Evolutionary conservation across 352 stramenopile species (phyloP), one percentile per base, ranked within the genome.

Genomic region (Pythium scleroteichum): DNA sequence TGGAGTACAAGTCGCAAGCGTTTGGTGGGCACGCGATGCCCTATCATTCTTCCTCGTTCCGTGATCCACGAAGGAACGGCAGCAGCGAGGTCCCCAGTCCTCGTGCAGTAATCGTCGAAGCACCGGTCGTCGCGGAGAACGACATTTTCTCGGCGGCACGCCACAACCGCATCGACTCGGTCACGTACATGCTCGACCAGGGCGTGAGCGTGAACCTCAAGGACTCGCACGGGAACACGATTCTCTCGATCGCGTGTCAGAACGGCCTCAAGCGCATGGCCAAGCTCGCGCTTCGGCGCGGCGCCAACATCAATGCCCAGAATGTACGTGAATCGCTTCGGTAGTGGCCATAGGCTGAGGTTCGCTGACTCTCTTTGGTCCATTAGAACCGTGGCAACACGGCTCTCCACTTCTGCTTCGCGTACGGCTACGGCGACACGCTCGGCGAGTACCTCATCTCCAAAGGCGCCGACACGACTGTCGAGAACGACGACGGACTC

Each of bases 201-300:
- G 85, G 89, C n/a, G 56, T 95, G 40, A 71, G 79, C 4, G 80
- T 92, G 16, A 91, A 96, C 64, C 78, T 82, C 8, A 64, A 78
- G 23, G 88, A 97, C 53, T 48, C 59, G 17, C 79, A 90, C 44
- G 90, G 88, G 24, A 97, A 97, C 72, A 96, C 87, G 29, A 67
- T 97, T 29, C 73, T 97, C 38, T 79, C 76, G 38, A 89, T 96
- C 39, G 87, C 88, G 20, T 97, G 89, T 52, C 89, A 97, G 66
- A 97, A 97, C 69, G 90, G 90, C 45, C 83, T 96, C 63, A 97
- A 96, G 69, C 82, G 87, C 45, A 90, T 95, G 56, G 79, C 73
- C 50, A 97, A 97, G 70, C 73, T 94, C 39, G 82, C 87, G 24
- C 70, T 97, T 24, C 81, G 88, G 22, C 71, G 81, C 40, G 89